Percentiles rank a stretch among this genome's conserved stretches.
phyloP scores from a whole-genome alignment of 2,329 filamentous ascomycete genomes.

The Botrytis deweyae region DNA sequence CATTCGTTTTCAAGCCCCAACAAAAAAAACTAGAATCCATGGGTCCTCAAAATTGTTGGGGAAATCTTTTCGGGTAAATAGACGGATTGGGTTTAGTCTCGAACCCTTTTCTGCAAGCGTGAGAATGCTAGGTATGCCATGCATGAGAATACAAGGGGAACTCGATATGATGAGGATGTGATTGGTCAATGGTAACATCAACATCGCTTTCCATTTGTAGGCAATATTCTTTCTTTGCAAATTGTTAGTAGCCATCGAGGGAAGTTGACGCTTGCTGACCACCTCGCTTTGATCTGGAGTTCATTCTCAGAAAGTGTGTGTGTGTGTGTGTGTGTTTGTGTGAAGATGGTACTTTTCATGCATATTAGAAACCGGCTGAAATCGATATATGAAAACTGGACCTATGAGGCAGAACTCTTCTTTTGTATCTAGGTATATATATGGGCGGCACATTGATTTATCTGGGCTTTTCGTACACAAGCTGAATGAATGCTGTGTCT shows the following conservation, averaged over 20 bases:
- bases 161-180: not conserved
- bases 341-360: not conserved
- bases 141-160: slow-evolving; percentile 1
- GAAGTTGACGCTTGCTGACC: not conserved
- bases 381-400: too few relatives aligned
- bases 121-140: not conserved
- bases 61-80: slow-evolving; percentile 11
- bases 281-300: not conserved
- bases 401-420: not conserved
- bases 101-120: slow-evolving; percentile 10
- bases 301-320: not conserved
- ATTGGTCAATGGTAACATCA: slow-evolving; percentile 20
- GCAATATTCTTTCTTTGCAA: not conserved
- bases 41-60: slow-evolving; percentile 20
- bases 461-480: slow-evolving; percentile 2
- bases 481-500: not conserved
- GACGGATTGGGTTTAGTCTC: not conserved
- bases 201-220: not conserved
- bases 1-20: slow-evolving; percentile 17
- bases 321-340: not conserved
- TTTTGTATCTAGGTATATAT: not conserved
- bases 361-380: not conserved
- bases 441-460: not conserved
- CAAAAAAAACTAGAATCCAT: slow-evolving; percentile 8
- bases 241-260: not conserved